These are phyloP conservation scores for Dictyostelium intermedium DNA, from an alignment of 78 protist genomes.

Conservation along the genomic window DNA sequence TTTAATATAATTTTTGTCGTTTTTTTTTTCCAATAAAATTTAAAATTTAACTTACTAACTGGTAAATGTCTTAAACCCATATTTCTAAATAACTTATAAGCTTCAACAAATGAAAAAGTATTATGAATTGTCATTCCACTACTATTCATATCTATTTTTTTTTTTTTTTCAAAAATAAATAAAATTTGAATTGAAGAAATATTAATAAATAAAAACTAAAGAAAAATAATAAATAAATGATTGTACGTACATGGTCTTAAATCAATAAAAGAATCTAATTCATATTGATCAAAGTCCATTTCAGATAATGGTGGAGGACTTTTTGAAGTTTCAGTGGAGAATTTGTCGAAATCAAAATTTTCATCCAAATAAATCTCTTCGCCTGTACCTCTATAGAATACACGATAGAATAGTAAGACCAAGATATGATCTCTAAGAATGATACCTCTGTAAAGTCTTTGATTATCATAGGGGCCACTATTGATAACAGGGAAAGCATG, in stretches of 20 bases:
- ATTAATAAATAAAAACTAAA: background rate
- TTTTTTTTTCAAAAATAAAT: background rate
- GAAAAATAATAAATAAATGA: background rate
- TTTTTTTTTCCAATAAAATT: background rate
- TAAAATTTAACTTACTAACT: slow-evolving; percentile 37
- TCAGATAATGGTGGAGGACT: slow-evolving; percentile 37
- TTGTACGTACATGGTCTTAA: slow-evolving; percentile 57
- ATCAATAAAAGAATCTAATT: slow-evolving; percentile 40
- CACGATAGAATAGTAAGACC: slow-evolving; percentile 6
- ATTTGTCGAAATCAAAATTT: slow-evolving; percentile 15
- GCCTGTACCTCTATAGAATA: slow-evolving; percentile 23
- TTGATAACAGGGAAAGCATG: slow-evolving; percentile 40
- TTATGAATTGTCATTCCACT: slow-evolving; percentile 65
- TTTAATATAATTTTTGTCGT: background rate
- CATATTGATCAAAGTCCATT: slow-evolving; percentile 12
- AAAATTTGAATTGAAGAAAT: too few relatives aligned
- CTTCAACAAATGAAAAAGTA: slow-evolving; percentile 72
- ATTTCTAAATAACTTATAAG: slow-evolving; percentile 75
- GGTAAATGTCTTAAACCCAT: slow-evolving; percentile 80
- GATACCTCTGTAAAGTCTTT: slow-evolving; percentile 32
- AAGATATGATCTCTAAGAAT: slow-evolving; percentile 40
- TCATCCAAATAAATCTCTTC: slow-evolving; percentile 47
- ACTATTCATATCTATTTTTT: slow-evolving; percentile 70
- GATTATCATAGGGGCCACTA: background rate
- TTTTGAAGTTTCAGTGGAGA: slow-evolving; percentile 32